A percentile compares a stretch with the other conserved stretches of the same genome.
phyloP scores from a whole-genome alignment of 441 rosid species.

The Gossypium davidsonii region DNA sequence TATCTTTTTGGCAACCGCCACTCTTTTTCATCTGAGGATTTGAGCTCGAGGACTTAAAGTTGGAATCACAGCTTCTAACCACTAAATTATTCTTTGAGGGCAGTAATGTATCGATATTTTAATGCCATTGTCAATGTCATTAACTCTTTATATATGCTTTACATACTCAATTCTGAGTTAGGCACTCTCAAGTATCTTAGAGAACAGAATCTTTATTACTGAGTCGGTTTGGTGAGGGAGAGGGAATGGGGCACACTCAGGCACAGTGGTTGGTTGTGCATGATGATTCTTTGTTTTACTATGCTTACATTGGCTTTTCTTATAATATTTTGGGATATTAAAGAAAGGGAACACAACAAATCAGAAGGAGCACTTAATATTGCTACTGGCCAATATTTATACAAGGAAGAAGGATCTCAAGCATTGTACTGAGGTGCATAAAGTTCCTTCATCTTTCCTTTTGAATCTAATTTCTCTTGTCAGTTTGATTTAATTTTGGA shows the following conservation, averaged over 20 bases:
- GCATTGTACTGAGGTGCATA: slow-evolving; percentile 42
- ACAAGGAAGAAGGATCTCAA: slow-evolving; percentile 42
- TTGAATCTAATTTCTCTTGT: not conserved
- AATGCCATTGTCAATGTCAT: not conserved
- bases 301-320: slow-evolving; percentile 1
- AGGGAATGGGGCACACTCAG: not conserved
- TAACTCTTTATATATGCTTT: not conserved
- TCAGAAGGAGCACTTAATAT: slow-evolving; percentile 93
- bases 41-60: not conserved
- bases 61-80: slow-evolving; percentile 1
- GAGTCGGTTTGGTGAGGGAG: not conserved
- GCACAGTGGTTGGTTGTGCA: not conserved
- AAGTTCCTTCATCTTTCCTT: slow-evolving; percentile 4
- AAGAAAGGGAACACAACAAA: slow-evolving; percentile 95
- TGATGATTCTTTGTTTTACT: not conserved
- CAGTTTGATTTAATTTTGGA: not conserved
- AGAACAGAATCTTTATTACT: not conserved
- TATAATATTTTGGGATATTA: slow-evolving; percentile 23
- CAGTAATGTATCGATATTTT: not conserved
- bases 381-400: slow-evolving; percentile 82
- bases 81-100: not conserved
- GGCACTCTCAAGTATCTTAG: not conserved
- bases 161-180: not conserved
- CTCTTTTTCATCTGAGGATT: not conserved
- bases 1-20: not conserved